Evolutionary conservation across 1,139 yeast species (phyloP), one percentile per base, ranked within the genome.

Genomic region (Candida sp.): DNA sequence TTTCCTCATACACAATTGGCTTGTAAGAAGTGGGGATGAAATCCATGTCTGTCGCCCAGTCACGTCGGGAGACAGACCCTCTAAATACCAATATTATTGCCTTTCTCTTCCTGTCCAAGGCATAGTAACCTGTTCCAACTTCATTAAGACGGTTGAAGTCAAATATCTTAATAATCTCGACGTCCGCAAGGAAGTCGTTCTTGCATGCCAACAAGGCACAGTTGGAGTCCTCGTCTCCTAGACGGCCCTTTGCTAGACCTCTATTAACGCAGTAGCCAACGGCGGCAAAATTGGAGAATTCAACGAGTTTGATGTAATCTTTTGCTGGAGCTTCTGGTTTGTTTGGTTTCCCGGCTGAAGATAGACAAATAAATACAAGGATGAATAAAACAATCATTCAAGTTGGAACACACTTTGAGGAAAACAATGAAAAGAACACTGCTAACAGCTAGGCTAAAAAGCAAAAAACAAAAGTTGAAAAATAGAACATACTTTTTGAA

Each of bases 11-110:
- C 25, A 57, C 59, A 34, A 71, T 63, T 7, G 82, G 84, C 47
- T 51, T 61, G 58, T 73, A 81, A 1, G 58, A 55, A 0, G 72
- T 71, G 0, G 83, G 83, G 8, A 70, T 51, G 38, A 77, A 69
- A 48, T 75, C 74, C 45, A 84, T 66, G 67, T 85, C 85, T 39
- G 82, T 74, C 22, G 75, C 54, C 84, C 88, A 80, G 59, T 86
- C 93, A 42, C 78, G 72, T 7, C 71, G 64, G 5, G 86, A 75
- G 1, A 83, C 72, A 0, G 88, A 81, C 2, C 91, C 90, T 64
- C 89, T 74, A 53, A 84, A 81, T 34, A 68, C 73, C 54, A 81
- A 58, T 50, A 77, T 52, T 31, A 86, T 65, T 55, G 72, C 63
- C 50, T 72, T 60, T 25, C 62, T 50, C 4, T 52, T 44, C 17